Percentiles rank a stretch among this genome's conserved stretches.
These are phyloP conservation scores for Phytophthora parvispora DNA, from an alignment of 352 stramenopile genomes.

Conservation along the genomic window DNA sequence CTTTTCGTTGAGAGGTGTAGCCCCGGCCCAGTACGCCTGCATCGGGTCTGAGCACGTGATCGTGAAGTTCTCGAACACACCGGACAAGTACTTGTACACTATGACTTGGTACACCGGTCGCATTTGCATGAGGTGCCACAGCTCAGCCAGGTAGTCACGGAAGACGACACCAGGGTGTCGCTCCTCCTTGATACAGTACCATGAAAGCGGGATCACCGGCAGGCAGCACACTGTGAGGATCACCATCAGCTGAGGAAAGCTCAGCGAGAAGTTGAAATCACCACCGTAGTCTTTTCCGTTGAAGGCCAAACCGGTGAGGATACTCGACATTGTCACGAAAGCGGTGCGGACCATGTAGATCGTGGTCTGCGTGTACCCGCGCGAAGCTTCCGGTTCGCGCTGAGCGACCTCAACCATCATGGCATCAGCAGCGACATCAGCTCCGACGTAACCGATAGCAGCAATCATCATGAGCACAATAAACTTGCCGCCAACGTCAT, in stretches of 20 bases:
- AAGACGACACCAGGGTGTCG: conserved; percentile 40
- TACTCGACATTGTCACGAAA: conserved; percentile 42
- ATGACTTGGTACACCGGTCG: conserved; percentile 55
- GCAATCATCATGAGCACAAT: conserved; percentile 61
- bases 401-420: conserved; percentile 53
- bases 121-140: conserved; percentile 44
- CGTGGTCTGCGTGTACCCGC: conserved; percentile 35
- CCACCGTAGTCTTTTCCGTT: conserved; percentile 61
- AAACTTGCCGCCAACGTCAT: conserved; percentile 42
- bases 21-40: conserved; percentile 38
- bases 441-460: conserved; percentile 49
- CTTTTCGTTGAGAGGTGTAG: conserved; percentile 45
- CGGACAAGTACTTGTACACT: conserved; percentile 42
- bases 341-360: conserved; percentile 52
- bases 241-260: conserved; percentile 54
- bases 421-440: conserved; percentile 49
- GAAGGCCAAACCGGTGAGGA: conserved; percentile 47
- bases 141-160: conserved; percentile 42
- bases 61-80: conserved; percentile 51
- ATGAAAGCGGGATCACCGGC: conserved; percentile 50
- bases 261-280: conserved; percentile 55
- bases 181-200: conserved; percentile 58
- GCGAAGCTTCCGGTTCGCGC: conserved; percentile 34
- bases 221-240: conserved; percentile 44
- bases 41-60: conserved; percentile 42